Percentiles rank a stretch among this genome's conserved stretches.
Conservation (phyloP, 257 asterid genomes). For the Penstemon newberryi region DNA sequence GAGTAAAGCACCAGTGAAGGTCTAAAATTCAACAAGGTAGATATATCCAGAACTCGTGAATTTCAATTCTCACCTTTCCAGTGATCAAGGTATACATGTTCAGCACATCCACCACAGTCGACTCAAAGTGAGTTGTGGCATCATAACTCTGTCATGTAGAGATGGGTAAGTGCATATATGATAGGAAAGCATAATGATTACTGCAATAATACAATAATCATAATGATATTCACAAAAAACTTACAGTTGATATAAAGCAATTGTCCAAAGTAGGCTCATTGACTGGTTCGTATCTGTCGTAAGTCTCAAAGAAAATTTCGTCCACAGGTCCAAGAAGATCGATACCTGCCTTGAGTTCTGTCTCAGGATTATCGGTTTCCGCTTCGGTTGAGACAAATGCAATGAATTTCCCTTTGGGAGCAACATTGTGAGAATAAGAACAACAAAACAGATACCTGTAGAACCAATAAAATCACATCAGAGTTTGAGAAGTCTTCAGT, state of each 20-base stretch:
- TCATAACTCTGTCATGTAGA: slow-evolving; percentile 54
- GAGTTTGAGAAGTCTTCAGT: slow-evolving; percentile 16
- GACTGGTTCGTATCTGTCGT: slow-evolving; percentile 85
- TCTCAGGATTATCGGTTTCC: slow-evolving; percentile 87
- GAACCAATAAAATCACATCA: slow-evolving; percentile 25
- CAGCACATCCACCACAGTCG: slow-evolving; percentile 65
- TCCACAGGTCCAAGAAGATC: slow-evolving; percentile 97
- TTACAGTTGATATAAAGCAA: slow-evolving; percentile 86
- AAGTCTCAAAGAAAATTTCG: slow-evolving; percentile 86
- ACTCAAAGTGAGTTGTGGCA: slow-evolving; percentile 70
- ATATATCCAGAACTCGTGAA: slow-evolving; percentile 5
- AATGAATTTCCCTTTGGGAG: slow-evolving; percentile 92
- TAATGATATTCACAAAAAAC: slow-evolving; percentile 34
- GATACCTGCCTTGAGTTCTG: slow-evolving; percentile 81
- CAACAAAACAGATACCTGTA: slow-evolving; percentile 92
- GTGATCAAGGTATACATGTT: slow-evolving; percentile 62
- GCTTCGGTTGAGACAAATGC: slow-evolving; percentile 97
- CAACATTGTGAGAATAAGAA: slow-evolving; percentile 96
- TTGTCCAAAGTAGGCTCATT: slow-evolving; percentile 84
- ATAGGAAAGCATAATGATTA: slow-evolving; percentile 10
- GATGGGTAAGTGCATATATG: slow-evolving; percentile 25
- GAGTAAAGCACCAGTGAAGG: not conserved
- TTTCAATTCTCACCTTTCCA: slow-evolving; percentile 52
- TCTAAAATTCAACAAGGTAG: not conserved
- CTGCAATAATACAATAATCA: not conserved